These are phyloP conservation scores for Auxenochlorella pyrenoidosa DNA, from an alignment of 139 green algal genomes.

Conservation along the genomic window DNA sequence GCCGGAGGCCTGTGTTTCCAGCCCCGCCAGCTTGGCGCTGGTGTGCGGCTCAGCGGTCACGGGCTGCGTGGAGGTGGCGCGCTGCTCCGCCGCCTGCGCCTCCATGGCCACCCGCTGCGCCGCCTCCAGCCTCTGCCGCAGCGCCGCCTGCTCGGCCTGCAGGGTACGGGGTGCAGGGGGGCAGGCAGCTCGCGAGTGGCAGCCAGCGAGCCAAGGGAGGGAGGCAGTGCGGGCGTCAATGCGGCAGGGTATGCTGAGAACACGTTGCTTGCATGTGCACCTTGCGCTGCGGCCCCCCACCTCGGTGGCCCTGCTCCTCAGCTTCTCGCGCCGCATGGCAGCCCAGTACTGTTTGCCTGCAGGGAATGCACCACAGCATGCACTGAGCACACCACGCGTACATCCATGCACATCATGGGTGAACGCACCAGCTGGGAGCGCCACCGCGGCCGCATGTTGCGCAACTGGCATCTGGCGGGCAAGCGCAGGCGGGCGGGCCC, in stretches of 20 bases:
- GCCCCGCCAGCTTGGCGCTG: not conserved
- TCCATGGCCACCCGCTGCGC: not conserved
- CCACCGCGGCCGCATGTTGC: not conserved
- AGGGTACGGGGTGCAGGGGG: not conserved
- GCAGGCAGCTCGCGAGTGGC: not conserved
- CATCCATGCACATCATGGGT: not conserved
- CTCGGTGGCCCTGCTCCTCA: not conserved
- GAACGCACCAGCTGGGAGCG: not conserved
- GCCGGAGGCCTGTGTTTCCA: constrained; percentile 4
- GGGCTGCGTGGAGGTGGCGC: not conserved
- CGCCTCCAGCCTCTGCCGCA: not conserved
- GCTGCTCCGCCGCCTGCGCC: not conserved
- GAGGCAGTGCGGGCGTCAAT: not conserved
- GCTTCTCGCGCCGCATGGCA: not conserved
- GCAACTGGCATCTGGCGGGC: too few species aligned
- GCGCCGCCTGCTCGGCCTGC: not conserved
- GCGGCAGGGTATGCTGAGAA: too few species aligned
- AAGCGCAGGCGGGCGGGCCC: not conserved
- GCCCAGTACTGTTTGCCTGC: not conserved
- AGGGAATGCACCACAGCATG: not conserved
- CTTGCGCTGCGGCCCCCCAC: too few species aligned
- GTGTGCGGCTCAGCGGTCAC: not conserved
- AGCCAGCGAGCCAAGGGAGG: not conserved
- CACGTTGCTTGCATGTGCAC: not conserved
- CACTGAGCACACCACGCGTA: too few species aligned